Base-by-base conservation (phyloP, 2,329 filamentous ascomycete genomes). In the Aspergillus pseudoterreus region DNA sequence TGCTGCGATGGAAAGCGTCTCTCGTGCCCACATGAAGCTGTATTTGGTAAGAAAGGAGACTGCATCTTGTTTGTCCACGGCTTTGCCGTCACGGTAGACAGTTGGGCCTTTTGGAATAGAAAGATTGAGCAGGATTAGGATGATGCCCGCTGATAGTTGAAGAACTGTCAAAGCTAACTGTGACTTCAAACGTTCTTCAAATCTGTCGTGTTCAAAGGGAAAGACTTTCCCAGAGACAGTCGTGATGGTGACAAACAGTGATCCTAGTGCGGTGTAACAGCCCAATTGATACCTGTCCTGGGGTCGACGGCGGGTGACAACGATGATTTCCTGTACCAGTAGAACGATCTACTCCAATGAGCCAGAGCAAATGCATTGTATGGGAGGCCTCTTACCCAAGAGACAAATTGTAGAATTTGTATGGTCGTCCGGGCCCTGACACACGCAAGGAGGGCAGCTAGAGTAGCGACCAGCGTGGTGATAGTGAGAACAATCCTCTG, bases 1-100 rank as follows among this genome's bases (percentile, higher is more conserved):
- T 3, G 70, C 69, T 2, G 85, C 83, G n/a, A 78, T 63, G 1
- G 70, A 60, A 19, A 91, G 75, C 0, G 88, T 62, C 4, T 71
- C 63, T 1, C 64, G 65, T 3, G 80, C 76, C 87, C 87, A 91
- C 38, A 74, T 71, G 72, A 84, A 90, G 15, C 80, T 87, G 62
- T 82, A 82, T 48, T 81, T 79, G 45, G 71, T 77, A 47, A 86
- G 74, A 2, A 83, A 81, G 1, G 84, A 83, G 6, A 74, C 75
- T 0, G 84, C 84, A 60, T 77, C 78, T 70, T 84, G 77, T 11
- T 73, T 71, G 63, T 91, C 86, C 24, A 92, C 82, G 6, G 74
- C 66, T 38, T 75, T 71, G 30, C 75, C 82, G 41, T 83, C 64
- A 62, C 79, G 73, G 63, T 78, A 87, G 24, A 89, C 82, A 39